phyloP scores from a whole-genome alignment of 257 asterid species.

The Lavandula angustifolia region DNA sequence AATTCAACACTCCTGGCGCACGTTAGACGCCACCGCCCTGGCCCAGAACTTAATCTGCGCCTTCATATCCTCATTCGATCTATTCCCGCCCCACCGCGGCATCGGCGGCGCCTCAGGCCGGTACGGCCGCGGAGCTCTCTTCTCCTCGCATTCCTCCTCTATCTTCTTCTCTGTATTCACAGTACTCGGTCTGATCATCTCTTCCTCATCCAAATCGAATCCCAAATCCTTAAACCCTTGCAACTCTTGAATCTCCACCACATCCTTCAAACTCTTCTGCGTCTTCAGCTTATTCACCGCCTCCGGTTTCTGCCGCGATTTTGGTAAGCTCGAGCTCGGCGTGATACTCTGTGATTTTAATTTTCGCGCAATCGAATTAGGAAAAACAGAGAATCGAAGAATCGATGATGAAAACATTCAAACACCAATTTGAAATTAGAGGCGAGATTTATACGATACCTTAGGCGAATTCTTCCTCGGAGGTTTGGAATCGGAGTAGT shows the following conservation, averaged over 20 bases:
- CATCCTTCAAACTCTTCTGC: conserved; percentile 37
- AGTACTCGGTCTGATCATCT: conserved; percentile 7
- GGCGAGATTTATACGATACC: not conserved
- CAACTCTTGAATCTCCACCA: conserved; percentile 41
- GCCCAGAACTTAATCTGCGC: conserved; percentile 94
- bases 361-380: not conserved
- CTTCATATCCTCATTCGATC: conserved; percentile 70
- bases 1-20: conserved; percentile 61
- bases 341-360: conserved; percentile 39
- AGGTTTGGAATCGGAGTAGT: conserved; percentile 37
- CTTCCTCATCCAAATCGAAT: conserved; percentile 36
- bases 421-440: not conserved
- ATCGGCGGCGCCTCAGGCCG: conserved; percentile 45
- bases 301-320: conserved; percentile 35
- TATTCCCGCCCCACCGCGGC: conserved; percentile 51
- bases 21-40: conserved; percentile 88
- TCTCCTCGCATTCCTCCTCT: conserved; percentile 26
- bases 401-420: too few relatives aligned
- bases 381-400: too few relatives aligned
- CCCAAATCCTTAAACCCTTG: conserved; percentile 49
- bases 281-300: conserved; percentile 27
- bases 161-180: conserved; percentile 30
- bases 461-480: conserved; percentile 37
- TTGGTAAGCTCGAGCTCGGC: conserved; percentile 40
- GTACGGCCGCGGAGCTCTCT: conserved; percentile 23